Conservation (phyloP, 768 basidiomycete genomes). For the Agaricus bisporus region DNA sequence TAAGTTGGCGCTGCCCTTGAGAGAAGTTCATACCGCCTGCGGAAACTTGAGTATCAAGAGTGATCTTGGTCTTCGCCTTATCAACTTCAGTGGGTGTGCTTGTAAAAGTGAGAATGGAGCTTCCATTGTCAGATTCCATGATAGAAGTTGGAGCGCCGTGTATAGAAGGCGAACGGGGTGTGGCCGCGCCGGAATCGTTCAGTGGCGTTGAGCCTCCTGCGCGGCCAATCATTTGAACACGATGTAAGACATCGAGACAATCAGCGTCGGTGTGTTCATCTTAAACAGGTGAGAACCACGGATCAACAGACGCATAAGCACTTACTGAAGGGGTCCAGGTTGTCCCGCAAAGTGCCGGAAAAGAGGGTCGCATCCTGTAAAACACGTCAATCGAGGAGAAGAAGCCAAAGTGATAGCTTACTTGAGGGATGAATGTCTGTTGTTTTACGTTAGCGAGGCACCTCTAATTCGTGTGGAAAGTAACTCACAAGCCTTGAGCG, state of each 20-base stretch:
- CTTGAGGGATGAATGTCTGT: constrained; percentile 75
- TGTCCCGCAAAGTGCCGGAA: constrained; percentile 73
- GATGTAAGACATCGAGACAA: constrained; percentile 71
- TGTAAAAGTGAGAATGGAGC: constrained; percentile 29
- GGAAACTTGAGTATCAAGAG: constrained; percentile 75
- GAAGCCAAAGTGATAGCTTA: constrained; percentile 10
- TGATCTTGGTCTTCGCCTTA: constrained; percentile 41
- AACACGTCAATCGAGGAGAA: neutral
- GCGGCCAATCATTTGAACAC: constrained; percentile 71
- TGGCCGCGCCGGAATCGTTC: constrained; percentile 39
- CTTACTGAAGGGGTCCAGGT: constrained; percentile 67
- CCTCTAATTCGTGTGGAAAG: neutral
- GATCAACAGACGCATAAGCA: neutral
- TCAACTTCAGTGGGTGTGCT: constrained; percentile 52
- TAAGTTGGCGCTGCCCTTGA: constrained; percentile 85
- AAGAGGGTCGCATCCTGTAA: constrained; percentile 65
- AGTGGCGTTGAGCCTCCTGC: constrained; percentile 47
- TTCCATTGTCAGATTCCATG: constrained; percentile 17
- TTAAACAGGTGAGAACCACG: constrained; percentile 15
- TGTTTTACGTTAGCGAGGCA: neutral
- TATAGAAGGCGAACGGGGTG: constrained; percentile 39
- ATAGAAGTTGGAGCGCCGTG: constrained; percentile 14
- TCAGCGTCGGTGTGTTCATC: constrained; percentile 76
- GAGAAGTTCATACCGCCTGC: constrained; percentile 89
- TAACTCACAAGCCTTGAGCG: constrained; percentile 62